These are phyloP conservation scores for Hypocrella siamensis DNA, from an alignment of 2,329 filamentous ascomycete species.

Conservation along the genomic window DNA sequence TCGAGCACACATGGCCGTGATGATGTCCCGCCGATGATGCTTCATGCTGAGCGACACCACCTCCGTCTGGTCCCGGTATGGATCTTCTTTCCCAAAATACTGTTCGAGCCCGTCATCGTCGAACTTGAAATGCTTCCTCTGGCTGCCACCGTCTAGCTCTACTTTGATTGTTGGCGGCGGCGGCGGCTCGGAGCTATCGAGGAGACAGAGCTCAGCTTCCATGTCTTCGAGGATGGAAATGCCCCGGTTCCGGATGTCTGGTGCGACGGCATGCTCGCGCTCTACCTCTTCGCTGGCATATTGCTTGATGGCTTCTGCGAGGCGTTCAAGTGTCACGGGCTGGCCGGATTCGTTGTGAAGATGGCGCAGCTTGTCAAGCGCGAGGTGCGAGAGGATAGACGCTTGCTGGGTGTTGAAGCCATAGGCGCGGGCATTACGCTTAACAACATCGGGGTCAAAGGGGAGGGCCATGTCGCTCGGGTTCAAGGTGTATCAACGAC, in stretches of 20 bases:
- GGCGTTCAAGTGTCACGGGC: conserved; percentile 6
- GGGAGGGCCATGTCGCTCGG: conserved; percentile 6
- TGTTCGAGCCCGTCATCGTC: conserved; percentile 10
- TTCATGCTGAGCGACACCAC: conserved; percentile 5
- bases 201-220: conserved; percentile 3
- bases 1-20: conserved; percentile 25
- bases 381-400: conserved; percentile 9
- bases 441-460: conserved; percentile 7
- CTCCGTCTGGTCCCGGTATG: conserved; percentile 8
- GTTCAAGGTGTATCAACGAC: not conserved
- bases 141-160: conserved; percentile 5
- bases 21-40: conserved; percentile 20
- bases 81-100: conserved; percentile 14
- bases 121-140: conserved; percentile 14
- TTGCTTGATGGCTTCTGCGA: conserved; percentile 9
- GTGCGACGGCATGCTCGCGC: conserved; percentile 1
- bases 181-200: conserved; percentile 1
- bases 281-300: conserved; percentile 7
- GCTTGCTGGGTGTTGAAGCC: conserved; percentile 9
- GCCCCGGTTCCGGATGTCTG: conserved; percentile 2
- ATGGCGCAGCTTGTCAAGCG: conserved; percentile 7
- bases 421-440: conserved; percentile 6
- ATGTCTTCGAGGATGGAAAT: conserved; percentile 6
- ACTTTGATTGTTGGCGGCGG: conserved; percentile 5
- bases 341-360: conserved; percentile 3